These are phyloP conservation scores for Hypoxylon trugodes DNA, from an alignment of 495 filamentous ascomycete genomes.

Conservation along the genomic window DNA sequence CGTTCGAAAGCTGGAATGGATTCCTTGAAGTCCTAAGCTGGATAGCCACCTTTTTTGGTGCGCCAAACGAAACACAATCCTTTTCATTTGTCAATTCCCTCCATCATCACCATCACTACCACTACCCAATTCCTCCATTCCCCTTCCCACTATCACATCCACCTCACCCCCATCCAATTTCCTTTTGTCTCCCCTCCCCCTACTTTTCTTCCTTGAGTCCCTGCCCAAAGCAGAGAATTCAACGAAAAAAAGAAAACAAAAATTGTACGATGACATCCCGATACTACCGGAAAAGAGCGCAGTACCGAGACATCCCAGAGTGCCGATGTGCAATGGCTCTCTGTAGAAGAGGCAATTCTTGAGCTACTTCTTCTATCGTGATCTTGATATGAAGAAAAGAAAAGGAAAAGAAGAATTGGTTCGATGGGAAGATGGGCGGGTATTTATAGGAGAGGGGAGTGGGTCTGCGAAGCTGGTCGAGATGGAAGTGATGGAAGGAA, in stretches of 20 bases:
- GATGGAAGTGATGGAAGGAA: neutral
- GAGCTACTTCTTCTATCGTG: slow-evolving; percentile 10
- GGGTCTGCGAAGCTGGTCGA: neutral
- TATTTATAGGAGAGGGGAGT: neutral
- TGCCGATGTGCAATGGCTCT: neutral
- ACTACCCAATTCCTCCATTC: too few relatives aligned
- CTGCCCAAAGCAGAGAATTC: neutral
- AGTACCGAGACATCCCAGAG: neutral
- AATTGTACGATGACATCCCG: neutral
- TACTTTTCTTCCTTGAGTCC: slow-evolving; percentile 3
- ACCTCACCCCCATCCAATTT: neutral
- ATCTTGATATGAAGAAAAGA: neutral
- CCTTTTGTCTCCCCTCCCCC: neutral
- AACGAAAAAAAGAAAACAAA: slow-evolving; percentile 7
- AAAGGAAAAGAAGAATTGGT: slow-evolving; percentile 1
- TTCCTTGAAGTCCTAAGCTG: neutral
- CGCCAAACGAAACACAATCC: neutral
- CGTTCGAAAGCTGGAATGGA: slow-evolving; percentile 1
- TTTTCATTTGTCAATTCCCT: neutral
- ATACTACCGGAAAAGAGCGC: neutral
- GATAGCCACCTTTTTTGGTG: neutral
- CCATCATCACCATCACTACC: too few relatives aligned
- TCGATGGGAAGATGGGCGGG: neutral
- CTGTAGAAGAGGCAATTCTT: slow-evolving; percentile 10
- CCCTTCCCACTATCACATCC: neutral